Evolutionary conservation across 306 rosid genomes (phyloP), one percentile per base, ranked within the genome.

Genomic region (Vigna hirtella): DNA sequence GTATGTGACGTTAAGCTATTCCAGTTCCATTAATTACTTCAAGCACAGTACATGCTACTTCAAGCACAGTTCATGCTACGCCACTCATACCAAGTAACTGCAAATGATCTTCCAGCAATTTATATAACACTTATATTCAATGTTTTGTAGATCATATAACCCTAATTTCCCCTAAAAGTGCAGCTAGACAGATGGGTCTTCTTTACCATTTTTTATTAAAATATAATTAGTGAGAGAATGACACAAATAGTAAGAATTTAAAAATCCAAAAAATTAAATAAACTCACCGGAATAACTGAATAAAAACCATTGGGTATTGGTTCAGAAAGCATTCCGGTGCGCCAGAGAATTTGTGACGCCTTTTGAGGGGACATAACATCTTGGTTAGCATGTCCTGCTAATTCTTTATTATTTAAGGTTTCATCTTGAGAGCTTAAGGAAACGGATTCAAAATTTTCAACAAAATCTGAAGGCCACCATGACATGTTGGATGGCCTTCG

Each of bases 251-350:
- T 14, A 69, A 40, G 16, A 40, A 66, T 17, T 24, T 7, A 9
- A 64, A 34, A 13, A 32, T 1, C 32, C 17, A 74, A 69, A 73
- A 45, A 20, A 55, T 1, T 9, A 40, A 9, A 43, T 43, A 36
- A 38, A 70, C 93, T 86, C 89, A 95, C 99, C 86, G 84, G 96
- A 81, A 95, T 81, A 70, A 93, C 87, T 63, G 96, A 95, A 79
- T 95, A 95, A 86, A 95, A 95, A 76, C 99, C 98, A 85, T 93
- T 91, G 62, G 99, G 99, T 77, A 95, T 93, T 1, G 89, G 91
- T 85, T 91, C 96, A 61, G 88, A 91, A 76, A 95, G 98, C 90
- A 89, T 82, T 85, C 99, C 99, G 67, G 91, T 93, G 48, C 61
- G 84, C 99, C 99, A 93, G 62, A 95, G 88, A 87, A 89, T 85